Percentiles rank a stretch among this genome's conserved stretches.
Conservation (phyloP, 441 rosid species). For the Sinapis alba region DNA sequence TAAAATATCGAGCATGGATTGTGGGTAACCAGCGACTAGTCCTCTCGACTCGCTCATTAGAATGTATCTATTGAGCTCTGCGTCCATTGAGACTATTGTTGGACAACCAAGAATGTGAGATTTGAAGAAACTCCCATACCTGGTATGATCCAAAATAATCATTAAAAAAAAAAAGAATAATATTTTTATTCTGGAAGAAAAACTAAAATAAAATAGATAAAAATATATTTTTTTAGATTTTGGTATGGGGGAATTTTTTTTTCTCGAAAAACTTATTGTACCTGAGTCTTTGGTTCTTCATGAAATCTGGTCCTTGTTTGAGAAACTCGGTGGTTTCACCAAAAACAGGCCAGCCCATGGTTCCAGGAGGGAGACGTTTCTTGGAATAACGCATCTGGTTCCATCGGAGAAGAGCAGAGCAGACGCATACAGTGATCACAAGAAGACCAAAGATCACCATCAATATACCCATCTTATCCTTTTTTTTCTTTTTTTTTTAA, state of each 20-base stretch:
- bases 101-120: conserved; percentile 92
- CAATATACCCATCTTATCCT: conserved; percentile 55
- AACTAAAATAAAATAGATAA: background rate
- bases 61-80: conserved; percentile 78
- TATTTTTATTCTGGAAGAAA: background rate
- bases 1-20: conserved; percentile 86
- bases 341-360: conserved; percentile 98
- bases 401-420: conserved; percentile 76
- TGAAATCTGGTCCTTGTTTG: conserved; percentile 91
- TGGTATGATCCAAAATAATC: conserved; percentile 22
- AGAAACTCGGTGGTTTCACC: conserved; percentile 97
- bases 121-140: conserved; percentile 84
- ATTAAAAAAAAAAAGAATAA: background rate
- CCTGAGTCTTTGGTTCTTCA: conserved; percentile 57
- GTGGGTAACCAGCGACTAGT: conserved; percentile 93
- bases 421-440: conserved; percentile 52
- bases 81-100: conserved; percentile 90
- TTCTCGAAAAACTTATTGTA: background rate
- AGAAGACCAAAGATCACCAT: conserved; percentile 48
- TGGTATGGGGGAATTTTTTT: background rate
- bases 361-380: conserved; percentile 91
- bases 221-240: background rate
- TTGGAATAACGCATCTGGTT: conserved; percentile 75
- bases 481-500: background rate
- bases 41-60: conserved; percentile 87